A percentile compares a stretch with the other conserved stretches of the same genome.
phyloP scores from a whole-genome alignment of 179 eudicot genomes.

The Vitellaria paradoxa region DNA sequence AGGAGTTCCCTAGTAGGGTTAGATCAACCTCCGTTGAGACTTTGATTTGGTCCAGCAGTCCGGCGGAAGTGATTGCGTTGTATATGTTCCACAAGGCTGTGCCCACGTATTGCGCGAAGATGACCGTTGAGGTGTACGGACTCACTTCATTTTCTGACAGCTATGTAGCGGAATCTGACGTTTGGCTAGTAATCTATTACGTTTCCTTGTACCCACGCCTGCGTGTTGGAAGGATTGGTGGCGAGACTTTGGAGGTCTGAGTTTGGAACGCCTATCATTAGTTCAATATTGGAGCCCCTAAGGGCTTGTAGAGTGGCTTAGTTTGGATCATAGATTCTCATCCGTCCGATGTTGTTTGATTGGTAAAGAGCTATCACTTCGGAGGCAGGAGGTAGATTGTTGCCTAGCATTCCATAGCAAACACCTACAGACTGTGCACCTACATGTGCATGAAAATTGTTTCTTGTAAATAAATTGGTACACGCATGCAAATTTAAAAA shows the following conservation, averaged over 20 bases:
- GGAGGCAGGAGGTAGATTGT: constrained; percentile 42
- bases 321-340: constrained; percentile 50
- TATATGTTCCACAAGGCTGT: constrained; percentile 38
- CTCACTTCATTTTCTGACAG: constrained; percentile 50
- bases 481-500: no score
- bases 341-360: constrained; percentile 26
- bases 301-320: constrained; percentile 40
- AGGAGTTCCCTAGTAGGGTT: constrained; percentile 18
- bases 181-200: constrained; percentile 30
- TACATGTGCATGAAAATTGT: constrained; percentile 11
- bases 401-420: constrained; percentile 45
- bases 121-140: constrained; percentile 9
- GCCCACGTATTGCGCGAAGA: constrained; percentile 23
- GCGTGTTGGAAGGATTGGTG: constrained; percentile 27
- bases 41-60: constrained; percentile 23
- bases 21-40: constrained; percentile 30
- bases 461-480: no score
- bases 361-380: constrained; percentile 36
- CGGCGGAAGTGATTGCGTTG: constrained; percentile 19
- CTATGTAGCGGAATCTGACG: constrained; percentile 37
- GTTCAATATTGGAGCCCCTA: constrained; percentile 34
- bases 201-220: constrained; percentile 44
- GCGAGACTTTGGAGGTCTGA: constrained; percentile 30
- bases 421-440: constrained; percentile 38
- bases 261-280: constrained; percentile 48